These are phyloP conservation scores for Pseudozyma sp. DNA, from an alignment of 1,284 basidiomycete species.

Conservation along the genomic window DNA sequence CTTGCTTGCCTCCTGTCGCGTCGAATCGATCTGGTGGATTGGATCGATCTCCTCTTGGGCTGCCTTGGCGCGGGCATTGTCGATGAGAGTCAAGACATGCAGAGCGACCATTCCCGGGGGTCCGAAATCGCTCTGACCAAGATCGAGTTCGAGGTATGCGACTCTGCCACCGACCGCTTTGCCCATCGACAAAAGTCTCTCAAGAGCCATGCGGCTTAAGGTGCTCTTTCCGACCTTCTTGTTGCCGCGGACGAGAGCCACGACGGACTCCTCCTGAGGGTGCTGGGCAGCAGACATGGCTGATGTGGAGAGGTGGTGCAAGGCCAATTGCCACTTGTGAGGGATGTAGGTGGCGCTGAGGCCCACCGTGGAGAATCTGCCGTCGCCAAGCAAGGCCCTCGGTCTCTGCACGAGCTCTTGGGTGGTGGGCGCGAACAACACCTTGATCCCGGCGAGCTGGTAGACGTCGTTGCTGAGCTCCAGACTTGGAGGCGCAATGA, in stretches of 20 bases:
- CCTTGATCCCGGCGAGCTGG: conserved; percentile 32
- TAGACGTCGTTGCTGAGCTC: conserved; percentile 19
- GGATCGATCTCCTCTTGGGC: background rate
- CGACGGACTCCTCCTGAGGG: conserved; percentile 39
- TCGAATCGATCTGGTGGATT: background rate
- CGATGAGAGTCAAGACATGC: conserved; percentile 73
- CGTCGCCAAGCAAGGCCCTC: conserved; percentile 8
- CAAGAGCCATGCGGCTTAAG: conserved; percentile 80
- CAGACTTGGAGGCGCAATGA: conserved; percentile 27
- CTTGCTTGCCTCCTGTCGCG: background rate
- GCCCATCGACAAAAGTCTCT: conserved; percentile 74
- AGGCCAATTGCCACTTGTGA: conserved; percentile 33
- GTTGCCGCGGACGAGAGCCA: conserved; percentile 80
- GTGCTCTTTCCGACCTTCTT: conserved; percentile 92
- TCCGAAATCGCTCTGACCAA: conserved; percentile 94
- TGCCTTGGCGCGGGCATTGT: background rate
- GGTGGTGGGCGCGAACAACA: conserved; percentile 25
- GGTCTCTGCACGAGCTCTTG: conserved; percentile 13
- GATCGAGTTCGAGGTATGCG: conserved; percentile 89
- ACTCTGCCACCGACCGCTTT: conserved; percentile 74
- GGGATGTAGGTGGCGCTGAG: conserved; percentile 45
- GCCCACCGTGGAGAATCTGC: conserved; percentile 17
- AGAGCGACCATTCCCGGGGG: conserved; percentile 86
- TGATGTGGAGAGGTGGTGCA: conserved; percentile 16
- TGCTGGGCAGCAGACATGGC: conserved; percentile 27